These are phyloP conservation scores for Pistacia vera DNA, from an alignment of 345 rosid species.

Conservation along the genomic window DNA sequence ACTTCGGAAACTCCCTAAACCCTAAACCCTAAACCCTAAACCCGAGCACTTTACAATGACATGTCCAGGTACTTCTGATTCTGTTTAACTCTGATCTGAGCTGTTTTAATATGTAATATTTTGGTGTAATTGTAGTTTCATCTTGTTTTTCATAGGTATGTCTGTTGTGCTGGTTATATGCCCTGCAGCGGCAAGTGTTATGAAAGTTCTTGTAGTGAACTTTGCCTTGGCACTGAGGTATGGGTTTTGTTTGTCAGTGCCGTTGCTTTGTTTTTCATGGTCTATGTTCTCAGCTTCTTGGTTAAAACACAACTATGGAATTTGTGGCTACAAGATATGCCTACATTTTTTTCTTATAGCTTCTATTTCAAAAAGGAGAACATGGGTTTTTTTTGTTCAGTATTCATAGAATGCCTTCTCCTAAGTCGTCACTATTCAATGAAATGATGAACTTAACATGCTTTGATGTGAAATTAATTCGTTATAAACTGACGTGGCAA, in stretches of 20 bases:
- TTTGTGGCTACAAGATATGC: not conserved
- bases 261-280: not conserved
- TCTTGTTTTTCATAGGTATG: slow-evolving; percentile 56
- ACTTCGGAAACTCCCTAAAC: slow-evolving; percentile 89
- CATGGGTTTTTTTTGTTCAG: not conserved
- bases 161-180: slow-evolving; percentile 98
- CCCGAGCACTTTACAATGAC: slow-evolving; percentile 94
- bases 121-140: slow-evolving; percentile 6
- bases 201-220: slow-evolving; percentile 71
- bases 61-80: slow-evolving; percentile 72
- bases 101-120: not conserved
- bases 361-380: not conserved
- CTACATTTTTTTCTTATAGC: not conserved
- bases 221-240: slow-evolving; percentile 88
- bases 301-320: not conserved
- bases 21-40: too few species aligned
- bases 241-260: not conserved
- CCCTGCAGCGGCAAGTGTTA: slow-evolving; percentile 93
- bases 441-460: not conserved
- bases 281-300: not conserved
- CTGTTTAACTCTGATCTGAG: not conserved
- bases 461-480: not conserved
- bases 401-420: not conserved
- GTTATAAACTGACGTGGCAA: slow-evolving; percentile 13
- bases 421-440: not conserved